Evolutionary conservation across 2,329 filamentous ascomycete species (phyloP), one percentile per base, ranked within the genome.

Genomic region (Fusarium sp.): DNA sequence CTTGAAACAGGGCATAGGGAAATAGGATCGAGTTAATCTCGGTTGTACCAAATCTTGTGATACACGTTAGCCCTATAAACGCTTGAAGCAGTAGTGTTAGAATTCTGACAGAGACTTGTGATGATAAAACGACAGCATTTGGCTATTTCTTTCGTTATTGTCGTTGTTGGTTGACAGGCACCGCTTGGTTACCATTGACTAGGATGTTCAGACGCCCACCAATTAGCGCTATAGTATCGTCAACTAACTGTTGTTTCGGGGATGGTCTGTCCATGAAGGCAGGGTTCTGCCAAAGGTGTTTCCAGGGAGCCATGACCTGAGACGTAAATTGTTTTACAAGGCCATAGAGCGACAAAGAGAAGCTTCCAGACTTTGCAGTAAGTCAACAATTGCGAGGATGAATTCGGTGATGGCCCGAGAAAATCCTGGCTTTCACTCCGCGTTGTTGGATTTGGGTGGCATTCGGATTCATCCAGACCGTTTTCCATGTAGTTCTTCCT

Each of bases 291-390:
- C 7, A 28, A 48, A 42, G 39, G 18, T 18, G 39, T 33, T 31
- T 38, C 14, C 40, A 44, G 28, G 54, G 58, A 48, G 36, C 22
- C 51, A 42, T 31, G 34, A 31, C 40, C 50, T 69, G 66, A 69
- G 66, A 69, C 66, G 40, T 14, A 33, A 11, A 22, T 40, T 28
- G 51, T 69, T 58, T 62, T 33, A 33, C 26, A 49, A 50, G 40
- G 40, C 42, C 26, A 38, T 48, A 31, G 39, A 46, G 31, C 26
- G 24, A 10, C 20, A 26, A 36, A 57, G 51, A 58, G n/a, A 38
- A 34, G 24, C 20, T 20, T 18, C 43, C 57, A 34, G 36, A 58
- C 20, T 40, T 45, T 51, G 49, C 24, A 28, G 22, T 10, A 13
- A 36, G 33, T 62, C 45, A 43, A 45, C 28, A 33, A 34, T 31